Conservation (phyloP, 2,329 filamentous ascomycete genomes). For the Fusarium globosum region DNA sequence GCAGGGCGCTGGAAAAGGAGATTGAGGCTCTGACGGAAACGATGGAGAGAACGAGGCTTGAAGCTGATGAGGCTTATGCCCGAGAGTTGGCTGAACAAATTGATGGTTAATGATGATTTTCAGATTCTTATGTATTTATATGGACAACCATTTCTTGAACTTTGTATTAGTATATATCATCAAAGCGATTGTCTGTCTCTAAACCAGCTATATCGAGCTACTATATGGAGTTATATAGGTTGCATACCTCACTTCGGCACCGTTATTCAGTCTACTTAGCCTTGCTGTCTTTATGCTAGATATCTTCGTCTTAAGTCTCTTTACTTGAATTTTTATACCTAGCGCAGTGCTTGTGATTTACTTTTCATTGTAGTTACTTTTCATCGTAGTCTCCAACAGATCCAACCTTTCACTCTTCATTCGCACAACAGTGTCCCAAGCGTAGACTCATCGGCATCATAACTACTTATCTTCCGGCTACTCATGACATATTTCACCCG, state of each 20-base stretch:
- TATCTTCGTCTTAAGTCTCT: not conserved
- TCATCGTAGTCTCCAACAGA: not conserved
- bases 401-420: not conserved
- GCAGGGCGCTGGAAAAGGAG: constrained; percentile 47
- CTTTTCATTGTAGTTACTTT: not conserved
- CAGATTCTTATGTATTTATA: not conserved
- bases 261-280: no score
- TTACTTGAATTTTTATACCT: no score
- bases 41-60: constrained; percentile 53
- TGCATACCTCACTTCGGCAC: not conserved
- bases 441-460: not conserved
- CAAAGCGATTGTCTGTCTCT: not conserved
- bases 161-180: not conserved
- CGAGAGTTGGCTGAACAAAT: constrained; percentile 51
- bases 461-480: not conserved
- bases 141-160: not conserved
- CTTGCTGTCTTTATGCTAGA: no score
- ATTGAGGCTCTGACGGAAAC: constrained; percentile 53
- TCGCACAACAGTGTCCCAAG: not conserved
- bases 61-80: constrained; percentile 62
- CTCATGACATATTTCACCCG: constrained; percentile 25
- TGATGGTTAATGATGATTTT: not conserved
- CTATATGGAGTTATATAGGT: not conserved
- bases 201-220: not conserved
- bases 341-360: not conserved